Base-by-base conservation (phyloP, 1,284 basidiomycete genomes). In the Leccinum holopus region DNA sequence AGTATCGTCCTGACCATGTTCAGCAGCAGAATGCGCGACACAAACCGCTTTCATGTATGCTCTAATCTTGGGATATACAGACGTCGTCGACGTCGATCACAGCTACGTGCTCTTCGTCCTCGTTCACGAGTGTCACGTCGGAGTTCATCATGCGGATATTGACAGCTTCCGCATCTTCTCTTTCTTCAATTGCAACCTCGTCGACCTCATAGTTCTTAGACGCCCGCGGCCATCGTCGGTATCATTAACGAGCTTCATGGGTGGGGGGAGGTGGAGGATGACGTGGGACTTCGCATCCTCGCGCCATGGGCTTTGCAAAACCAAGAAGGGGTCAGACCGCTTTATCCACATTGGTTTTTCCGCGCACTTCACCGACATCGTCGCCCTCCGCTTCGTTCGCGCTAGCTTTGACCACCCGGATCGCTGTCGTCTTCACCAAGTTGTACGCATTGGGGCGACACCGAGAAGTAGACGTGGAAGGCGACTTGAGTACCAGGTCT, bases 221-320 rank as follows among this genome's bases (percentile, higher is more conserved):
- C 21, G 58, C 18, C 9, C 28, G 47, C 7, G 25, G 33, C 52
- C 41, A 25, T 18, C 10, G 14, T 28, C 39, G 28, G 21, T n/a
- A 8, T 49, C 58, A 14, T 65, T 21, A 21, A 21, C 28, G 4
- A 3, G 35, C 7, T 58, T 56, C 54, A 28, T 61, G 14, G 81
- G 81, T 12, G 82, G 81, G 12, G 83, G 82, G 1, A 82, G 69
- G 64, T 82, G 84, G 0, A 76, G 80, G 37, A 81, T 73, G 1
- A 83, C 77, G 14, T 80, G 75, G 51, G 69, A 69, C 33, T 39
- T 64, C 70, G 69, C 7, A 57, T 70, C 56, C 67, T 55, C 37
- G 60, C 21, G 33, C 32, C 32, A 58, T 58, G n/a, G 11, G 25
- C 53, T 21, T 39, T 16, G 47, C 49, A 7, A 63, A 33, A 1